Percentiles rank a stretch among this genome's conserved stretches.
Evolutionary conservation across 2,329 filamentous ascomycete species (phyloP).

Genomic region (Colletotrichum lentis): DNA sequence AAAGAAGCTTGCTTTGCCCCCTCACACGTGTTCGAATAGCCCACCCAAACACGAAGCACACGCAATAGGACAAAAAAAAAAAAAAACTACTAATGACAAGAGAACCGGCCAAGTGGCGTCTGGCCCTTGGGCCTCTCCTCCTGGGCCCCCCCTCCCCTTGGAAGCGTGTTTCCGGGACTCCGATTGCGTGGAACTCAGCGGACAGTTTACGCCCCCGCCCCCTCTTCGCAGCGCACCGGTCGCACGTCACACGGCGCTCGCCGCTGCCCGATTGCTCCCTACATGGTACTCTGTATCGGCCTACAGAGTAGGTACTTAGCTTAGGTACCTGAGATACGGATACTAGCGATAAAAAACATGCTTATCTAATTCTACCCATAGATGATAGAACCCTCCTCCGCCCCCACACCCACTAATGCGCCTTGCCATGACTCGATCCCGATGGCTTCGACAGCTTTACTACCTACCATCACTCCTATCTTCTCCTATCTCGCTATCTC

Average conservation of each 20-base stretch:
- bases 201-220: not conserved
- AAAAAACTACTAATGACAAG: too few relatives aligned
- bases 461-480: not conserved
- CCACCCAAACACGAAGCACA: too few relatives aligned
- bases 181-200: not conserved
- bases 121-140: too few relatives aligned
- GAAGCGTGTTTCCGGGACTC: too few relatives aligned
- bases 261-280: slow-evolving; percentile 31
- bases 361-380: too few relatives aligned
- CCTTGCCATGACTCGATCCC: slow-evolving; percentile 4
- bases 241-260: slow-evolving; percentile 39
- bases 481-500: not conserved
- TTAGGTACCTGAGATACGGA: not conserved
- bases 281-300: too few relatives aligned
- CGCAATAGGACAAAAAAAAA: too few relatives aligned
- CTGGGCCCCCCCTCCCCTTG: too few relatives aligned
- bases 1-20: too few relatives aligned
- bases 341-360: not conserved
- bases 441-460: slow-evolving; percentile 5
- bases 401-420: not conserved
- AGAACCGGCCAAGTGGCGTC: too few relatives aligned
- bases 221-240: slow-evolving; percentile 29
- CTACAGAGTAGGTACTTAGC: too few relatives aligned
- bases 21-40: too few relatives aligned
- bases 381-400: not conserved